A percentile compares a stretch with the other conserved stretches of the same genome.
Conservation (phyloP, 2,329 filamentous ascomycete species). For the Talaromyces atroroseus region DNA sequence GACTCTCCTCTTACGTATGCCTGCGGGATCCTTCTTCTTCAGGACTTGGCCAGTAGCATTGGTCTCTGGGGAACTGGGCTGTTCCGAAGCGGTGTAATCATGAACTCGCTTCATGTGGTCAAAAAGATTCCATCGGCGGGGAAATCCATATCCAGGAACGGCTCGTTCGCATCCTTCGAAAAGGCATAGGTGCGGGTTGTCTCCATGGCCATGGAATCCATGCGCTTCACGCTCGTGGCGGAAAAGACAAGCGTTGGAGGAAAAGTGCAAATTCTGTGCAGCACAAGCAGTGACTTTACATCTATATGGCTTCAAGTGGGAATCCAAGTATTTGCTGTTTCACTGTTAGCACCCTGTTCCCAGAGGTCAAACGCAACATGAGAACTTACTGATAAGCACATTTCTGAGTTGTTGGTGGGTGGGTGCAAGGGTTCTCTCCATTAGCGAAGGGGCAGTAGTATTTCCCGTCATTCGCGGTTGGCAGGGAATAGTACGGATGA, state of each 20-base stretch:
- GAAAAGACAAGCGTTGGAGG: constrained; percentile 88
- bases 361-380: neutral
- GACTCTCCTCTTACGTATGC: constrained; percentile 35
- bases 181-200: constrained; percentile 84
- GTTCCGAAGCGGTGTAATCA: constrained; percentile 47
- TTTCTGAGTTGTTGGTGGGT: constrained; percentile 93
- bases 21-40: constrained; percentile 36
- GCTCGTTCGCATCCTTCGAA: constrained; percentile 84
- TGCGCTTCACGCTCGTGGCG: constrained; percentile 94
- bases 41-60: constrained; percentile 21
- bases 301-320: constrained; percentile 90
- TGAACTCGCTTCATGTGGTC: constrained; percentile 98
- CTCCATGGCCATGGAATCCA: constrained; percentile 89
- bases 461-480: constrained; percentile 61
- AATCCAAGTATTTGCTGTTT: constrained; percentile 89
- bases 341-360: constrained; percentile 19
- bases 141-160: constrained; percentile 78
- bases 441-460: constrained; percentile 86
- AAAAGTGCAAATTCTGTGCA: constrained; percentile 84
- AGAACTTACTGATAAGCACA: constrained; percentile 92
- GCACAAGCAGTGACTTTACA: constrained; percentile 83
- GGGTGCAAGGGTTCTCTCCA: constrained; percentile 67
- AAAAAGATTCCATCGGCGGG: constrained; percentile 88
- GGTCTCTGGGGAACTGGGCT: constrained; percentile 38
- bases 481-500: constrained; percentile 38